Conservation (phyloP, 306 rosid species). For the Myrica gale region DNA sequence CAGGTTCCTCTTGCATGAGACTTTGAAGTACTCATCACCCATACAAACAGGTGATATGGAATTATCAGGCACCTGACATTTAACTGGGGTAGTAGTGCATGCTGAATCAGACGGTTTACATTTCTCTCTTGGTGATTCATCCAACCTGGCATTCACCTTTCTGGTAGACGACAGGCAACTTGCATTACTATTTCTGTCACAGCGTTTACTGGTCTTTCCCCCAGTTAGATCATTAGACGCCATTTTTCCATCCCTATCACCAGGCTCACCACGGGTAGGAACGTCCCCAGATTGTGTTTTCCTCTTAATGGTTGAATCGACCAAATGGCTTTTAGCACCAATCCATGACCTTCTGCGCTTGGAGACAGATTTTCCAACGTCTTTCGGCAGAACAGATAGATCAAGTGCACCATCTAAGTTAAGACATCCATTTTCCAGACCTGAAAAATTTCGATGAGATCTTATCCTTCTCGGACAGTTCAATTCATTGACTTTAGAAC, state of each 20-base stretch:
- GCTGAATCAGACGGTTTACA: slow-evolving; percentile 41
- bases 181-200: slow-evolving; percentile 26
- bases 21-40: slow-evolving; percentile 68
- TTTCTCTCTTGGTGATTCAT: slow-evolving; percentile 47
- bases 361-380: slow-evolving; percentile 31
- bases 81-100: slow-evolving; percentile 55
- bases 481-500: slow-evolving; percentile 21
- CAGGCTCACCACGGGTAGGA: slow-evolving; percentile 10
- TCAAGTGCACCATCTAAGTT: slow-evolving; percentile 35
- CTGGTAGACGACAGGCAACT: slow-evolving; percentile 19
- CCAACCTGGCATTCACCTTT: slow-evolving; percentile 26
- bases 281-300: slow-evolving; percentile 30
- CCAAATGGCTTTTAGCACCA: slow-evolving; percentile 18
- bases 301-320: slow-evolving; percentile 31
- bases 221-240: slow-evolving; percentile 6
- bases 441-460: slow-evolving; percentile 50
- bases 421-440: slow-evolving; percentile 35
- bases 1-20: slow-evolving; percentile 46
- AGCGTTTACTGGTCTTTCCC: background rate
- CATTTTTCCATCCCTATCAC: slow-evolving; percentile 27
- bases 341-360: slow-evolving; percentile 33
- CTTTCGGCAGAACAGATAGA: slow-evolving; percentile 31
- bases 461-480: slow-evolving; percentile 52
- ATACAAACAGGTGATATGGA: slow-evolving; percentile 79
- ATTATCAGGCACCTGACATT: slow-evolving; percentile 47